phyloP scores from a whole-genome alignment of 495 filamentous ascomycete genomes.

The Aspergillus affinis region DNA sequence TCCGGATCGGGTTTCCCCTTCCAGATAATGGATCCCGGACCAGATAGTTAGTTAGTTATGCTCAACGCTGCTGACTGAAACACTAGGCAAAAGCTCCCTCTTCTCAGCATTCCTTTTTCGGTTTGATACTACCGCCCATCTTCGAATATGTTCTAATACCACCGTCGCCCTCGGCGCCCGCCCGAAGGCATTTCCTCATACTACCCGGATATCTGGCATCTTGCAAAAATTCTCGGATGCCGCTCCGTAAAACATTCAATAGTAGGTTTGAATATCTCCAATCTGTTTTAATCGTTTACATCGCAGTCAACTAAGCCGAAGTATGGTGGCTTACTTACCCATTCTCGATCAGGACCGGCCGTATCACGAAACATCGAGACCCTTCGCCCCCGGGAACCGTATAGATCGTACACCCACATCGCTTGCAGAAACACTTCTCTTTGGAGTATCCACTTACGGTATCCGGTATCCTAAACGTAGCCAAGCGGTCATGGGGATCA shows the following conservation, averaged over 20 bases:
- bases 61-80: background rate
- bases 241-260: background rate
- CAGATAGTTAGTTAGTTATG: no score
- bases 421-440: background rate
- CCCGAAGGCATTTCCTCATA: no score
- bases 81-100: background rate
- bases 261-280: background rate
- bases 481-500: background rate
- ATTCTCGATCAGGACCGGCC: background rate
- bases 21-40: background rate
- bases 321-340: background rate
- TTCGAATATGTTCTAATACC: background rate
- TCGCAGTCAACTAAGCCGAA: background rate
- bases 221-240: background rate
- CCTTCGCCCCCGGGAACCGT: background rate
- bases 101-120: no score
- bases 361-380: background rate
- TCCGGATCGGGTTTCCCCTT: background rate
- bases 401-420: background rate
- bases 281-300: background rate
- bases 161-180: background rate
- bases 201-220: background rate
- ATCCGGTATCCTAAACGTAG: background rate
- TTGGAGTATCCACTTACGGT: background rate
- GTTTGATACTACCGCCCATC: no score